Evolutionary conservation across 1,284 basidiomycete genomes (phyloP), one percentile per base, ranked within the genome.

Genomic region (Leccinum glutinopallens): DNA sequence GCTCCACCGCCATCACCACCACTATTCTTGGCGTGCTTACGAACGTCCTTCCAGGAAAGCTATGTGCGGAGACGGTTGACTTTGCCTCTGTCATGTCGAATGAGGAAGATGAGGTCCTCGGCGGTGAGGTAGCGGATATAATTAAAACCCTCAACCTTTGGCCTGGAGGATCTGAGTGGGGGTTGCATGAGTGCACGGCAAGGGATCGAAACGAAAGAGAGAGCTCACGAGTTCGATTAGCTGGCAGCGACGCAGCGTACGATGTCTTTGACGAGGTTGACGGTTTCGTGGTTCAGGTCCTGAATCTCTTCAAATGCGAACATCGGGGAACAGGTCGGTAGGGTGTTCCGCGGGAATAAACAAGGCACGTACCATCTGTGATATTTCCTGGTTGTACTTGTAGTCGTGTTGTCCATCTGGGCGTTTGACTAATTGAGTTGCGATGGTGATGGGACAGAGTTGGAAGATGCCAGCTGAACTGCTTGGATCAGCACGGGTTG

Each of bases 11-110:
- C 91, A 65, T 90, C 90, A 9, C 88, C 91, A 60, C 89, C 89
- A 10, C 86, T 89, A 69, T 97, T 94, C 73, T 97, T 97, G 7
- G 95, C 95, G 69, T 95, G 93, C 74, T 97, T 97, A 17, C 97
- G 87, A 7, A 98, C 96, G 69, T 98, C 97, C 74, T 97, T 98
- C 96, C 97, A 99, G 0, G 92, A 94, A 17, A 99, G 84, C 73
- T 98, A 98, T 10, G 94, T 97, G 32, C 94, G 80, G 19, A 98
- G 81, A 25, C 97, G 84, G 76, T 98, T 97, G 65, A 98, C 94
- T 77, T 98, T 97, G 22, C 92, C 93, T 66, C 94, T 83, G 78
- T 98, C 97, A 72, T 97, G 93, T 9, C 97, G 89, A 73, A 98
- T 96, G 69, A 98, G 87, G 72, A 98, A 98, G 70, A 99, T 95